These are phyloP conservation scores for Backusella psychrophila DNA, from an alignment of 192 early-diverging fungal genomes.

Conservation along the genomic window DNA sequence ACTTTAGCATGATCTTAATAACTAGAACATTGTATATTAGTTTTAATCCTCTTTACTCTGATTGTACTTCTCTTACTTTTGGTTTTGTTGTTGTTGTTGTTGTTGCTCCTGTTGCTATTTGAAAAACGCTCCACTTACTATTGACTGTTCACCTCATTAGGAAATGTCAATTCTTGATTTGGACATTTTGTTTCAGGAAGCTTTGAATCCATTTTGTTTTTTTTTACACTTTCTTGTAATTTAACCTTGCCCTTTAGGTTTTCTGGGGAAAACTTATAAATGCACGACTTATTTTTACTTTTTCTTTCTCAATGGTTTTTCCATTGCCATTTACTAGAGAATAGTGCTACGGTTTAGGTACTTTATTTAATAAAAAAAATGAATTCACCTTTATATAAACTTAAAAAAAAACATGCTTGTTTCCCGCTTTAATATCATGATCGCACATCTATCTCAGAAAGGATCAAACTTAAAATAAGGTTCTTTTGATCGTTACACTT, in stretches of 20 bases:
- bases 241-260: background rate
- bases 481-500: too few relatives aligned
- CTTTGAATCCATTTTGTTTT: background rate
- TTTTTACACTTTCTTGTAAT: background rate
- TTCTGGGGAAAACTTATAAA: background rate
- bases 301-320: background rate
- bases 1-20: background rate
- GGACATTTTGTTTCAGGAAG: background rate
- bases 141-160: background rate
- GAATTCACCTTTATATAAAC: background rate
- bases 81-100: background rate
- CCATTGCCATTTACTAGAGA: background rate
- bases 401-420: background rate
- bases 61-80: background rate
- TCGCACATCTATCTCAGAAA: background rate
- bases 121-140: background rate
- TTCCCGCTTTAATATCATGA: background rate
- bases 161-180: background rate
- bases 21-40: background rate
- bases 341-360: background rate
- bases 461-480: too few relatives aligned
- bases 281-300: background rate
- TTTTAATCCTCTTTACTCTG: too few relatives aligned
- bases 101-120: background rate
- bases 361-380: too few relatives aligned